Conservation (phyloP, 1,284 basidiomycete genomes). For the Puccinia horiana region DNA sequence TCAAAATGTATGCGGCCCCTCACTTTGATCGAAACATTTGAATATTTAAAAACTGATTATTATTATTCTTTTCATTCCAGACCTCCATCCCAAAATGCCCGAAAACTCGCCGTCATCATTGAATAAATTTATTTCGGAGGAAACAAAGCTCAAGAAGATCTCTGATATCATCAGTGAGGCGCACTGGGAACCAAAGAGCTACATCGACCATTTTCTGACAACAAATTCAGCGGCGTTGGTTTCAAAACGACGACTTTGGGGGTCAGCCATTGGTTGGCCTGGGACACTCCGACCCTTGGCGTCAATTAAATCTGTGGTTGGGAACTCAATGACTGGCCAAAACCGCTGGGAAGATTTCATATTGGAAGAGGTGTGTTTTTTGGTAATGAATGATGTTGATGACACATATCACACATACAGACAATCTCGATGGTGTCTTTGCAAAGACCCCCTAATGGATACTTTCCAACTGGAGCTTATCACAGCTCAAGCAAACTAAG, state of each 20-base stretch:
- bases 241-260: background rate
- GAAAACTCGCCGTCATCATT: too few relatives aligned
- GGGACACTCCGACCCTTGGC: background rate
- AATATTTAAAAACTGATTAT: too few relatives aligned
- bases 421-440: background rate
- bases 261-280: background rate
- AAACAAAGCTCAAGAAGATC: background rate
- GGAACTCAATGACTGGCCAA: background rate
- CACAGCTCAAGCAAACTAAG: background rate
- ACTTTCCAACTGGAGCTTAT: background rate
- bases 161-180: background rate
- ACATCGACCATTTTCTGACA: background rate
- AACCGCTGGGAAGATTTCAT: background rate
- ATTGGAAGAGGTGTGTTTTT: constrained; percentile 6
- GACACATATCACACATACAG: background rate
- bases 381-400: too few relatives aligned
- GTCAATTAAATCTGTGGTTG: background rate
- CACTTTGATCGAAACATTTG: too few relatives aligned
- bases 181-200: constrained; percentile 6
- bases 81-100: too few relatives aligned
- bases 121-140: background rate
- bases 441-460: background rate
- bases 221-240: background rate
- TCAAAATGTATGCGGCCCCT: too few relatives aligned
- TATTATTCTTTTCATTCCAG: too few relatives aligned